Conservation (phyloP, 73 alveolate species). For the Paramecium octaurelia region DNA sequence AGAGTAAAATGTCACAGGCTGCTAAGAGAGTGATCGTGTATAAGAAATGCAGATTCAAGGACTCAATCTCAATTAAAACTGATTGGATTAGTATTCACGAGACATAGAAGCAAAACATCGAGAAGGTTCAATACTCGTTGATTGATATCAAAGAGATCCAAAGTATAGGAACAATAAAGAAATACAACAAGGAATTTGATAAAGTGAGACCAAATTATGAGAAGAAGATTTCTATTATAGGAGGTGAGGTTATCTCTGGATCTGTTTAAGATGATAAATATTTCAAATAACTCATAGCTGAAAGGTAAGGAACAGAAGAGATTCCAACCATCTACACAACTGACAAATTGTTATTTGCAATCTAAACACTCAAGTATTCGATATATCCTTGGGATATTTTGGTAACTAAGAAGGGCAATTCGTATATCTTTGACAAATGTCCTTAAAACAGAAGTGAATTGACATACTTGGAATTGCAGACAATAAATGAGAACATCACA, state of each 20-base stretch:
- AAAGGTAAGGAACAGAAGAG: background rate
- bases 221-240: background rate
- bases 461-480: conserved; percentile 40
- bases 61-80: conserved; percentile 10
- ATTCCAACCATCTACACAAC: conserved; percentile 55
- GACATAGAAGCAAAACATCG: conserved; percentile 6
- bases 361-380: conserved; percentile 49
- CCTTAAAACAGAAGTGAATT: conserved; percentile 25
- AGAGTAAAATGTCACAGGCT: background rate
- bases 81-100: conserved; percentile 35
- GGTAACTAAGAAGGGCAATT: conserved; percentile 46
- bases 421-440: conserved; percentile 38
- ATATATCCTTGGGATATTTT: conserved; percentile 66
- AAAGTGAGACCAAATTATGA: conserved; percentile 38
- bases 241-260: background rate
- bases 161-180: background rate
- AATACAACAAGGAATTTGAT: background rate
- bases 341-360: conserved; percentile 37
- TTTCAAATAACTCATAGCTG: background rate
- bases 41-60: conserved; percentile 38
- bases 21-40: background rate
- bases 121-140: background rate
- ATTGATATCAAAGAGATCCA: background rate
- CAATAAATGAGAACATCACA: conserved; percentile 57
- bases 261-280: background rate